Conservation (phyloP, 2,329 filamentous ascomycete species). For the Cyanodermella asteris region DNA sequence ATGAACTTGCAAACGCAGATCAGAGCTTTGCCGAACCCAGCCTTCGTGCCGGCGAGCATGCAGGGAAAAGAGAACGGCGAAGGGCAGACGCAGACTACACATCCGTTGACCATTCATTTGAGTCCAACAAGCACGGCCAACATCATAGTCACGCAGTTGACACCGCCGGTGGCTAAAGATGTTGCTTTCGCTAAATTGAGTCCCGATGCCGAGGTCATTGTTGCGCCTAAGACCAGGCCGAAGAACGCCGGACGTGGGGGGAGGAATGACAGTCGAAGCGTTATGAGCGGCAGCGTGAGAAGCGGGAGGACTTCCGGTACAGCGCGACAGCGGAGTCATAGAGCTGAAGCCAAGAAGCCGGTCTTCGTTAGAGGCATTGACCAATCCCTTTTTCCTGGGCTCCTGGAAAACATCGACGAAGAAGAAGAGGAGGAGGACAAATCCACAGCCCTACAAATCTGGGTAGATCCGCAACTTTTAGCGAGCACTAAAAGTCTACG, state of each 20-base stretch:
- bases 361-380: conserved; percentile 69
- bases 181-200: conserved; percentile 77
- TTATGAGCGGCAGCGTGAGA: conserved; percentile 56
- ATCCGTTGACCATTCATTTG: conserved; percentile 76
- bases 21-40: conserved; percentile 74
- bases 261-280: conserved; percentile 56
- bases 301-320: conserved; percentile 57
- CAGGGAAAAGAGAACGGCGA: too few species aligned
- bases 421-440: conserved; percentile 27
- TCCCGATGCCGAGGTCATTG: conserved; percentile 87
- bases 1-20: conserved; percentile 86
- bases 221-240: conserved; percentile 78
- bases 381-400: conserved; percentile 44
- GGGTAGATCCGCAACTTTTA: conserved; percentile 64
- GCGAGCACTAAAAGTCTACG: conserved; percentile 44
- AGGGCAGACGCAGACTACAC: conserved; percentile 34
- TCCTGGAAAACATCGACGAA: conserved; percentile 49
- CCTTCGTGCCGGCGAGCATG: conserved; percentile 29
- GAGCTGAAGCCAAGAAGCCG: conserved; percentile 23
- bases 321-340: conserved; percentile 35
- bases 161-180: conserved; percentile 45
- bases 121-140: conserved; percentile 92
- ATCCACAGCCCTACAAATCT: conserved; percentile 56
- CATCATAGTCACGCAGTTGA: conserved; percentile 65
- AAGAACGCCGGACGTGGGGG: conserved; percentile 40